phyloP scores from a whole-genome alignment of 805 yeast genomes.

The Wickerhamiella australiensis region DNA sequence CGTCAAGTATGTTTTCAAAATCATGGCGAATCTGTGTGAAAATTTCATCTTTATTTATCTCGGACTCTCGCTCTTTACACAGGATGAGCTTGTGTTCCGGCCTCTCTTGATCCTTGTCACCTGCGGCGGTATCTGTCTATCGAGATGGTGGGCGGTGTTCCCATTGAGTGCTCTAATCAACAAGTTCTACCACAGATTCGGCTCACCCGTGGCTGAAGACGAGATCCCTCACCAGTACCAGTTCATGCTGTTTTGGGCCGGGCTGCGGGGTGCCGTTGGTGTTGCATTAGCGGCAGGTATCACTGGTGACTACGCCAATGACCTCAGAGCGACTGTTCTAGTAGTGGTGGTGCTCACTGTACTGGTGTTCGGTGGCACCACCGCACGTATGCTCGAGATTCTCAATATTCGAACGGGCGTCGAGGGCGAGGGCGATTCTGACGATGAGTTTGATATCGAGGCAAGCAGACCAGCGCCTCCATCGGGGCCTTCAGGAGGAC shows the following conservation, averaged over 20 bases:
- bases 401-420: constrained; percentile 88
- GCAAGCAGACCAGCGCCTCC: constrained; percentile 25
- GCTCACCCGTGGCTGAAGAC: constrained; percentile 42
- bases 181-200: constrained; percentile 39
- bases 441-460: constrained; percentile 93
- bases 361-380: constrained; percentile 93
- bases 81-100: constrained; percentile 87
- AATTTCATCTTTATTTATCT: constrained; percentile 92
- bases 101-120: constrained; percentile 87
- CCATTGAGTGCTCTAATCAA: constrained; percentile 79
- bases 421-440: constrained; percentile 67
- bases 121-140: constrained; percentile 77
- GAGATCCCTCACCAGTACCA: constrained; percentile 93
- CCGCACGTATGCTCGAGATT: constrained; percentile 95
- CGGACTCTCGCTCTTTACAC: constrained; percentile 90
- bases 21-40: constrained; percentile 88
- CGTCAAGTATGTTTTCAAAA: constrained; percentile 85
- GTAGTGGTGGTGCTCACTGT: constrained; percentile 96
- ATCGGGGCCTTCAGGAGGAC: neutral
- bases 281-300: constrained; percentile 97
- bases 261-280: constrained; percentile 97
- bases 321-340: constrained; percentile 83
- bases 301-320: constrained; percentile 83
- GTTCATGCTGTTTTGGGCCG: constrained; percentile 99
- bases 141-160: constrained; percentile 96